phyloP scores from a whole-genome alignment of 768 basidiomycete genomes.

The Amanita inopinata region DNA sequence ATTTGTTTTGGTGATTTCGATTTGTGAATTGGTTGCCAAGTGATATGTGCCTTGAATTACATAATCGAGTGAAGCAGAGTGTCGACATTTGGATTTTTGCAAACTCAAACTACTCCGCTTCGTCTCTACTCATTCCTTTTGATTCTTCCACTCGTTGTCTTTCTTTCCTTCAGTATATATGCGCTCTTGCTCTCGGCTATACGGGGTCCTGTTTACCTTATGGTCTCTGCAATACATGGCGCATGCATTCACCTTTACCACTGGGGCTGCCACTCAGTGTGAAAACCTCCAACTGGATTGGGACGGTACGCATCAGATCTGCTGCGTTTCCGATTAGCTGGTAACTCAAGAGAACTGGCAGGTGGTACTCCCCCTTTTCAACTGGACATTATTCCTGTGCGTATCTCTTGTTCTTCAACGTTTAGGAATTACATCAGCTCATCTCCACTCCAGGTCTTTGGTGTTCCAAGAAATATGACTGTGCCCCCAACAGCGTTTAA shows the following conservation, averaged over 20 bases:
- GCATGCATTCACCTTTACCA: slow-evolving; percentile 37
- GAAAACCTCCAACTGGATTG: slow-evolving; percentile 52
- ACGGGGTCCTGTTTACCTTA: slow-evolving; percentile 14
- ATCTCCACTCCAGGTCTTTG: slow-evolving; percentile 33
- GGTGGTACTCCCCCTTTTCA: slow-evolving; percentile 51
- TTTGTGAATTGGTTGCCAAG: not conserved
- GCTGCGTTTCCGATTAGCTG: not conserved
- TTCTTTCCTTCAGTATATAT: slow-evolving; percentile 13
- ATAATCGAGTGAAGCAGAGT: no score
- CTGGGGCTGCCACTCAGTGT: slow-evolving; percentile 43
- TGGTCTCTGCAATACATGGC: slow-evolving; percentile 16
- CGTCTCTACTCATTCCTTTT: slow-evolving; percentile 10
- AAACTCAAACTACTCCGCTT: slow-evolving; percentile 8
- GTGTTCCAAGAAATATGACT: slow-evolving; percentile 40
- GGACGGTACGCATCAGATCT: slow-evolving; percentile 35
- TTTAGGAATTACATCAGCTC: slow-evolving; percentile 8
- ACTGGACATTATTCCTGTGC: slow-evolving; percentile 41
- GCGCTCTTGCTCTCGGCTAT: slow-evolving; percentile 9
- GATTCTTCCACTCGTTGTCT: slow-evolving; percentile 15
- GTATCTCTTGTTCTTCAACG: slow-evolving; percentile 13
- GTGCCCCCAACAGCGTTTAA: slow-evolving; percentile 46
- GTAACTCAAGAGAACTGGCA: slow-evolving; percentile 18
- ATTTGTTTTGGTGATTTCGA: not conserved
- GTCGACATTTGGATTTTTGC: no score
- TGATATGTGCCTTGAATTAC: not conserved